These are phyloP conservation scores for Nitzschia palea DNA, from an alignment of 108 stramenopile species.

Conservation along the genomic window DNA sequence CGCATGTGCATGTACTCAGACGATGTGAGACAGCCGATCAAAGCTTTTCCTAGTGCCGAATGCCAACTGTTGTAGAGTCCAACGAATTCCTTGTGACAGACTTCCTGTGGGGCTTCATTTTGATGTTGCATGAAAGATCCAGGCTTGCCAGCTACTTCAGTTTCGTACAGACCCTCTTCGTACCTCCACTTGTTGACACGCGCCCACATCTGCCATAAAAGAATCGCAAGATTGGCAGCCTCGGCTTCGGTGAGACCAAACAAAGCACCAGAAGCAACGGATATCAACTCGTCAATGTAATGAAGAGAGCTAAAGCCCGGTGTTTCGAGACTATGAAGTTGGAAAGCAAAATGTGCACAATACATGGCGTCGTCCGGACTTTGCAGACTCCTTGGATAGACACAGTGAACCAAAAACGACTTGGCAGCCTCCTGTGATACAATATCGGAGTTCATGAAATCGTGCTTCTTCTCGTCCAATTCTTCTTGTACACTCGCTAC, in stretches of 20 bases:
- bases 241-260: constrained; percentile 88
- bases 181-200: constrained; percentile 76
- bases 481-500: constrained; percentile 39
- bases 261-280: constrained; percentile 56
- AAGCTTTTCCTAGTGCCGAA: constrained; percentile 57
- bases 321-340: constrained; percentile 75
- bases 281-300: constrained; percentile 65
- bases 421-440: constrained; percentile 31
- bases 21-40: constrained; percentile 72
- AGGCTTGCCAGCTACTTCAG: constrained; percentile 59
- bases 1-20: constrained; percentile 86
- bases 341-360: constrained; percentile 69
- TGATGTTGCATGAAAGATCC: constrained; percentile 31
- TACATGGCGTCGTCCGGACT: constrained; percentile 88
- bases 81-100: constrained; percentile 48
- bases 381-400: constrained; percentile 68
- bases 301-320: constrained; percentile 79
- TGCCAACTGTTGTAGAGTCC: constrained; percentile 82
- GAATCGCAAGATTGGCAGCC: constrained; percentile 76
- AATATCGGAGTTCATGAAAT: constrained; percentile 35
- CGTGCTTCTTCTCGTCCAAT: constrained; percentile 42
- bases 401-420: constrained; percentile 68
- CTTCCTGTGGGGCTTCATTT: constrained; percentile 25
- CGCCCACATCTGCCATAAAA: constrained; percentile 77
- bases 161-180: constrained; percentile 69